Conservation (phyloP, 352 stramenopile species). For the Elongisporangium prolatum region DNA sequence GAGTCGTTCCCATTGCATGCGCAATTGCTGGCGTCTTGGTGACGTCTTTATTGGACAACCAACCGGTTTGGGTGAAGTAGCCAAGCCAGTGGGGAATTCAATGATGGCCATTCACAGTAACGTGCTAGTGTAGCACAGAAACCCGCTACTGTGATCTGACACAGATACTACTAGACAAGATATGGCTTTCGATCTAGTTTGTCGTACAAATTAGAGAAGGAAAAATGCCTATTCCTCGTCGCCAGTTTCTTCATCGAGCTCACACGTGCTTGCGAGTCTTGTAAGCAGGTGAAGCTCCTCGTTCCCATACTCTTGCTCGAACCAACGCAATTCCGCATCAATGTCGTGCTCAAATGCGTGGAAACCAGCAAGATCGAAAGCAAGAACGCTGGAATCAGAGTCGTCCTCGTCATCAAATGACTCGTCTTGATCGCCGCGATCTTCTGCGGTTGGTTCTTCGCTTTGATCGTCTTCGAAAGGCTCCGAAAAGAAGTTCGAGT, state of each 20-base stretch:
- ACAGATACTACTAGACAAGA: no score
- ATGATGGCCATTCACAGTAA: no score
- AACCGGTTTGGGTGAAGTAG: no score
- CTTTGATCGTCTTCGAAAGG: background rate
- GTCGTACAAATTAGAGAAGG: no score
- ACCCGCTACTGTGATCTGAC: no score
- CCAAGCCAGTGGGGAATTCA: no score
- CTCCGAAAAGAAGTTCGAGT: background rate
- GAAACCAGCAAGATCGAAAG: background rate
- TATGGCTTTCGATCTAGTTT: no score
- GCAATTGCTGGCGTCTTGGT: conserved; percentile 13
- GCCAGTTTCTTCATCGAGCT: background rate
- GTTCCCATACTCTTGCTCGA: background rate
- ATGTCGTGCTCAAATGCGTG: background rate
- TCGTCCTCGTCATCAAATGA: background rate
- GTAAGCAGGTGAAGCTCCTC: background rate
- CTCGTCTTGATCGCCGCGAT: background rate
- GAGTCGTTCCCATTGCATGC: conserved; percentile 2
- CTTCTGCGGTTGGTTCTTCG: background rate
- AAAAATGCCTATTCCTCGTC: no score
- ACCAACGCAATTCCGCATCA: background rate
- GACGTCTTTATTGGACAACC: no score
- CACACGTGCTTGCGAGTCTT: background rate
- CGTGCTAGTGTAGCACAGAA: no score
- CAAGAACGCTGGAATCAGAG: background rate